A percentile compares a stretch with the other conserved stretches of the same genome.
These are phyloP conservation scores for Pisolithus thermaeus DNA, from an alignment of 1,284 basidiomycete genomes.

Conservation along the genomic window DNA sequence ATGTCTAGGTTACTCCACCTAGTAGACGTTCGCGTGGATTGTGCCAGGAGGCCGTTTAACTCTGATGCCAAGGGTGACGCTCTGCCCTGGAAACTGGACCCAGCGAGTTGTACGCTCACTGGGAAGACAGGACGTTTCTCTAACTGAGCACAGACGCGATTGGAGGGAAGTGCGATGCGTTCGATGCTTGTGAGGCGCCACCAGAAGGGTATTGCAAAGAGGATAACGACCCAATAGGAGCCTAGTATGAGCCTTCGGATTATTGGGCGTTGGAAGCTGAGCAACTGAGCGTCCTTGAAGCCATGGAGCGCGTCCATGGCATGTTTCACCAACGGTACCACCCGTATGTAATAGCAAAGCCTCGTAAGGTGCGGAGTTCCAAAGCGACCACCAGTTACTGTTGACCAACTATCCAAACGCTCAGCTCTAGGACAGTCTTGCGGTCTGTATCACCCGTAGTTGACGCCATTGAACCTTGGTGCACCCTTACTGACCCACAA, in stretches of 20 bases:
- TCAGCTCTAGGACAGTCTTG: background rate
- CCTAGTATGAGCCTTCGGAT: conserved; percentile 54
- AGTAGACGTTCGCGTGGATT: conserved; percentile 16
- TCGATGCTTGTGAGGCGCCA: conserved; percentile 86
- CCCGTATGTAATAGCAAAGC: conserved; percentile 7
- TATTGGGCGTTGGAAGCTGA: conserved; percentile 46
- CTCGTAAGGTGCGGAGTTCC: conserved; percentile 21
- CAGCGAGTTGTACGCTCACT: conserved; percentile 44
- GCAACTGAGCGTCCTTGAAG: conserved; percentile 42
- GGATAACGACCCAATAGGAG: conserved; percentile 71
- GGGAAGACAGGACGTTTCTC: conserved; percentile 46
- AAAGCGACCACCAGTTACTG: conserved; percentile 10
- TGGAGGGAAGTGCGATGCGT: conserved; percentile 66
- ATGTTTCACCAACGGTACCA: conserved; percentile 15
- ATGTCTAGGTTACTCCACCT: conserved; percentile 39
- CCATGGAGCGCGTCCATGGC: conserved; percentile 21
- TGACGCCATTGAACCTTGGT: conserved; percentile 5
- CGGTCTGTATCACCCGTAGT: background rate
- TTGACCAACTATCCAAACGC: background rate
- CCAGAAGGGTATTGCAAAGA: conserved; percentile 80
- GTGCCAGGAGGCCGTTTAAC: conserved; percentile 17
- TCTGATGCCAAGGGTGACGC: conserved; percentile 14
- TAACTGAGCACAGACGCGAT: conserved; percentile 51
- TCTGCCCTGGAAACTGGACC: conserved; percentile 15
- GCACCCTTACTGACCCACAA: background rate